These are phyloP conservation scores for Tetracladium marchalianum DNA, from an alignment of 495 filamentous ascomycete species.

Conservation along the genomic window DNA sequence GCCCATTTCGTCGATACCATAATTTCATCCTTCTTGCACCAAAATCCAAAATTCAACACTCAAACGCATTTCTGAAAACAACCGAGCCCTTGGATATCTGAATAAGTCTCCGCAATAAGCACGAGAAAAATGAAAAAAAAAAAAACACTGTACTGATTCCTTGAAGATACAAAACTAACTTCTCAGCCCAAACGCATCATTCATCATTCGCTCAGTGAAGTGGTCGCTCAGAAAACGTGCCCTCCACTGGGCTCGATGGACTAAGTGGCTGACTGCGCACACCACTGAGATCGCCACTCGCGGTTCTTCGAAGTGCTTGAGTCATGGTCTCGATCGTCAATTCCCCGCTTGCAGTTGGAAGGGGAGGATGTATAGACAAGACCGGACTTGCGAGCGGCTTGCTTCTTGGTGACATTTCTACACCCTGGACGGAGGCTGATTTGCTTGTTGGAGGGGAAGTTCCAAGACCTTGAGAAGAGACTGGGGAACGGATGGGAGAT, in stretches of 20 bases:
- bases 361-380: conserved; percentile 16
- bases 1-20: not conserved
- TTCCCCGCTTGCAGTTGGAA: conserved; percentile 43
- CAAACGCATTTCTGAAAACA: no score
- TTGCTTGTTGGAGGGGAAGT: conserved; percentile 62
- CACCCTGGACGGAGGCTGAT: conserved; percentile 52
- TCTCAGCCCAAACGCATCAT: not conserved
- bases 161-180: not conserved
- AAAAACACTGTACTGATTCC: no score
- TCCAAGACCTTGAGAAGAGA: conserved; percentile 51
- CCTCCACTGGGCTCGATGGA: conserved; percentile 30
- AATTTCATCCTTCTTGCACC: no score
- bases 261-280: conserved; percentile 52
- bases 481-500: conserved; percentile 59
- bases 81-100: no score
- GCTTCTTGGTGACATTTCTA: conserved; percentile 48
- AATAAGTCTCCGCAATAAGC: no score
- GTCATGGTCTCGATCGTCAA: conserved; percentile 84
- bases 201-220: conserved; percentile 1
- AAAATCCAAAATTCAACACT: not conserved
- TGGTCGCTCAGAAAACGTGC: conserved; percentile 15
- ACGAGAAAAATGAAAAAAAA: no score
- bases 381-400: conserved; percentile 41
- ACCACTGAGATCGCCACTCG: conserved; percentile 65
- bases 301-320: conserved; percentile 73